A percentile compares a stretch with the other conserved stretches of the same genome.
These are phyloP conservation scores for Dictyophora rubrovolvata DNA, from an alignment of 768 basidiomycete genomes.

Conservation along the genomic window DNA sequence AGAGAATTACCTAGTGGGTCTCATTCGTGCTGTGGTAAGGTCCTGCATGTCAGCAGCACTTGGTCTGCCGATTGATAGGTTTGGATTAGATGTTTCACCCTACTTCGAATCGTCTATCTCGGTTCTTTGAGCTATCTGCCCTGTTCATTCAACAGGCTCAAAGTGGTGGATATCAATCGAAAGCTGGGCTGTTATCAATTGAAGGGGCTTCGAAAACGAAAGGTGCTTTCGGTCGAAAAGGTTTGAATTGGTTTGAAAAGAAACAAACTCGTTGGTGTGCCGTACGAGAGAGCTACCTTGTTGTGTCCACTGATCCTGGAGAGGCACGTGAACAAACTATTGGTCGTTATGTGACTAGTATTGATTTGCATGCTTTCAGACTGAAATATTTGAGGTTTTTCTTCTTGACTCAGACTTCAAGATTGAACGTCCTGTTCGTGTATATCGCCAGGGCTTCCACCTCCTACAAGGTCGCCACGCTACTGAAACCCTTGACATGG, in stretches of 20 bases:
- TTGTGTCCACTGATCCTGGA: conserved; percentile 77
- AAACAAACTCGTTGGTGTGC: conserved; percentile 81
- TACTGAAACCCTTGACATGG: conserved; percentile 2
- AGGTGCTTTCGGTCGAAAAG: conserved; percentile 55
- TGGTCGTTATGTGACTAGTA: background rate
- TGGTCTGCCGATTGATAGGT: background rate
- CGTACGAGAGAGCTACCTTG: conserved; percentile 84
- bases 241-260: conserved; percentile 45
- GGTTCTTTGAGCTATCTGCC: conserved; percentile 88
- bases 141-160: conserved; percentile 72
- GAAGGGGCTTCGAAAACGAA: conserved; percentile 42
- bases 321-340: conserved; percentile 39
- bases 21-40: conserved; percentile 83
- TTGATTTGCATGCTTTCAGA: conserved; percentile 28
- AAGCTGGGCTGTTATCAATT: conserved; percentile 74
- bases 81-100: conserved; percentile 83
- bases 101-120: conserved; percentile 76
- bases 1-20: conserved; percentile 78
- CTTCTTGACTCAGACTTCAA: conserved; percentile 80
- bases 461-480: conserved; percentile 37
- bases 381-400: conserved; percentile 90
- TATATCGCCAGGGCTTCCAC: conserved; percentile 77
- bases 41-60: background rate
- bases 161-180: conserved; percentile 79
- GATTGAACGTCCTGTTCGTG: conserved; percentile 83